Base-by-base conservation (phyloP, 345 rosid genomes). In the Anastatica hierochuntica region DNA sequence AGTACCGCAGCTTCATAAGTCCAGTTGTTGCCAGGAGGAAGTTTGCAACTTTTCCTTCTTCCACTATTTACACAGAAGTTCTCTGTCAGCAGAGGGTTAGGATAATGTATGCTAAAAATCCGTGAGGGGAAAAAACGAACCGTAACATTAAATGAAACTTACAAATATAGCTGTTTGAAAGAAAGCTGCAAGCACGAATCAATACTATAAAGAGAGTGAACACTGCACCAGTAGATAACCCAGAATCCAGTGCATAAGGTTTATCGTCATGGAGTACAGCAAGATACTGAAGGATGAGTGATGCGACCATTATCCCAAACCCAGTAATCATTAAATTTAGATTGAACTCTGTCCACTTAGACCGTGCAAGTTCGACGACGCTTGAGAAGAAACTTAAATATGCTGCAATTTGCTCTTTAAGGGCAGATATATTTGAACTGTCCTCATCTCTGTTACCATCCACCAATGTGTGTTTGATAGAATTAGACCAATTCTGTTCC, bases 331-430 rank as follows among this genome's bases (percentile, higher is more conserved):
- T 92, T 79, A 84, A 67, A 58, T 67, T 76, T 57, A 88, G 71
- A 74, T 84, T 76, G 69, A 88, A 90, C 53, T 90, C 94, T 7
- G 96, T 90, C 98, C 98, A 90, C 67, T 90, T 90, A 58, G 90
- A 76, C 60, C 90, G 90, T 10, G 96, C 94, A 41, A 88, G 78
- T 64, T 82, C 95, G 52, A 82, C 76, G 58, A 88, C 85, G 70
- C 68, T 69, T 17, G 77, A 60, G 60, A 90, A 82, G 68, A 90
- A 88, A 34, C 62, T 55, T 44, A 66, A 69, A 72, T 82, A 85
- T 43, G 78, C 69, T 53, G 64, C 56, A 48, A 81, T 77, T 71
- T 84, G 79, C 72, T 63, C 68, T 63, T 56, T 74, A 18, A 87
- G 53, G 47, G 54, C 59, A 49, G 73, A 62, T 30, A 61, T 43